Percentiles rank a stretch among this genome's conserved stretches.
phyloP scores from a whole-genome alignment of 2,329 filamentous ascomycete genomes.

The Fusarium siculi region DNA sequence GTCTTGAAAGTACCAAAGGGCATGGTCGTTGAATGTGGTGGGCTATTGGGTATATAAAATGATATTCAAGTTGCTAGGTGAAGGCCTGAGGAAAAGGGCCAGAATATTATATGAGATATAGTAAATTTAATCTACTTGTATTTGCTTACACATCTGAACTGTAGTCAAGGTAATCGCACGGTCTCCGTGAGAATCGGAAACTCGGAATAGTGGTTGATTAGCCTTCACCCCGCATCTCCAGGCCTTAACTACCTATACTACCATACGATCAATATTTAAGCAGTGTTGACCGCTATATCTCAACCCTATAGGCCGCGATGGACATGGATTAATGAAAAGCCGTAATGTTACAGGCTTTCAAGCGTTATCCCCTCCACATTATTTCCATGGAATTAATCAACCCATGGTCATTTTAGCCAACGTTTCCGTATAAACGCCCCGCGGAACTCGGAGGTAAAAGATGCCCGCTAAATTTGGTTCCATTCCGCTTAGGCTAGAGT shows the following conservation, averaged over 20 bases:
- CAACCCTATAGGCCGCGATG: too few species aligned
- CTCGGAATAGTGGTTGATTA: background rate
- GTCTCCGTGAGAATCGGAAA: background rate
- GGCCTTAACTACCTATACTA: background rate
- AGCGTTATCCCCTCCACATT: background rate
- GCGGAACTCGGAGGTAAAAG: background rate
- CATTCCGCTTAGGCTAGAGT: background rate
- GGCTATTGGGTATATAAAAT: background rate
- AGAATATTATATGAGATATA: background rate
- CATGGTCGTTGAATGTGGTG: background rate
- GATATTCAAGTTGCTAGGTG: too few species aligned
- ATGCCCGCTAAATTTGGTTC: background rate
- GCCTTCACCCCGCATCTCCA: background rate
- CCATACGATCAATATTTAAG: too few species aligned
- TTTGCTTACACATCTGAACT: background rate
- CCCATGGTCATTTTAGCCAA: background rate
- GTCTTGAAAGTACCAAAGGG: background rate
- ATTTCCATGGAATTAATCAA: background rate
- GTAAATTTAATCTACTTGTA: background rate
- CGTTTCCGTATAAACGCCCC: background rate
- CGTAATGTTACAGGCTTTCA: too few species aligned
- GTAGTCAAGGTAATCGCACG: background rate
- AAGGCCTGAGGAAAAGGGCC: too few species aligned
- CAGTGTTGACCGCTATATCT: too few species aligned
- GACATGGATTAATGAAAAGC: background rate